Conservation (phyloP, 1,139 yeast species). For the Yamadazyma songkhlaensis region DNA sequence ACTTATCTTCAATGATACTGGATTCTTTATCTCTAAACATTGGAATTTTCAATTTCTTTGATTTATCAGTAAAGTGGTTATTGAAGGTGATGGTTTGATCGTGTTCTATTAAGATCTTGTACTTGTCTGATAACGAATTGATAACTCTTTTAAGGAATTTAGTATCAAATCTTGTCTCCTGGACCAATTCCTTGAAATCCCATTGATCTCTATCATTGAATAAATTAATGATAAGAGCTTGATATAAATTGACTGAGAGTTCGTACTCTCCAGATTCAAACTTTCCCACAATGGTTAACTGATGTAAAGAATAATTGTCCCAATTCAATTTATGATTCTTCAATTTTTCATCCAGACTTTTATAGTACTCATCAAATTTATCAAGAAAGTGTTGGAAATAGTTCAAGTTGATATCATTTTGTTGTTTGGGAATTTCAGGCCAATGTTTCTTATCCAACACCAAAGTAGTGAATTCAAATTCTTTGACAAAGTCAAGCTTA, state of each 20-base stretch:
- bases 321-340: constrained; percentile 27
- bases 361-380: constrained; percentile 17
- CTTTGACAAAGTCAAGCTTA: constrained; percentile 9
- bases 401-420: constrained; percentile 11
- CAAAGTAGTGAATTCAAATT: constrained; percentile 30
- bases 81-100: constrained; percentile 21
- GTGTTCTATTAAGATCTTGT: constrained; percentile 21
- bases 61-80: constrained; percentile 25
- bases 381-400: constrained; percentile 13
- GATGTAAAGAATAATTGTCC: constrained; percentile 34
- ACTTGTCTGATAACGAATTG: constrained; percentile 30
- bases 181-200: constrained; percentile 18
- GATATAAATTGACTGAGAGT: constrained; percentile 34
- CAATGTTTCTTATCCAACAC: constrained; percentile 35
- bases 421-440: constrained; percentile 39
- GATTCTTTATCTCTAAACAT: constrained; percentile 20
- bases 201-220: constrained; percentile 24
- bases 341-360: constrained; percentile 16
- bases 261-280: constrained; percentile 33
- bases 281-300: constrained; percentile 25
- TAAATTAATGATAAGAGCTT: constrained; percentile 32
- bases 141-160: constrained; percentile 26
- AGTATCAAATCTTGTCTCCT: constrained; percentile 24
- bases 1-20: constrained; percentile 8
- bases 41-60: constrained; percentile 30